Conservation (phyloP, 2,329 filamentous ascomycete species). For the Aspergillus ochraceus region DNA sequence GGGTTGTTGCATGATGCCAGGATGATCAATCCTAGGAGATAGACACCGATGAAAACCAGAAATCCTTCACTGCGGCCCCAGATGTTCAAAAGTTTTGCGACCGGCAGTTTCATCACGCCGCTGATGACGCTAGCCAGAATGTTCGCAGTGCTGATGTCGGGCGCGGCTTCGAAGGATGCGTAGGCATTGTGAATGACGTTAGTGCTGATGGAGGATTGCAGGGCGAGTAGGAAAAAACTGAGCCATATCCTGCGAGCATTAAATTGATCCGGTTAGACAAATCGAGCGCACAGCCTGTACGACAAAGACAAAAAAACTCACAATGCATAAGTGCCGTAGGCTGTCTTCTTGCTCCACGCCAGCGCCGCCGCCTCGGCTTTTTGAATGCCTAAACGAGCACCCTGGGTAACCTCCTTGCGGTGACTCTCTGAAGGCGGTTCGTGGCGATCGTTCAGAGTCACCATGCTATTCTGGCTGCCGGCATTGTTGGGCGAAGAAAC, state of each 20-base stretch:
- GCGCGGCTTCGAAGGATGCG: conserved; percentile 53
- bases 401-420: conserved; percentile 5
- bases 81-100: conserved; percentile 63
- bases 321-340: conserved; percentile 35
- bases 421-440: not conserved
- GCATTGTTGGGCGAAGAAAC: not conserved
- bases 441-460: not conserved
- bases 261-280: not conserved
- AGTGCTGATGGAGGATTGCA: conserved; percentile 44
- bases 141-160: conserved; percentile 51
- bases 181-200: conserved; percentile 53
- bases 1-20: conserved; percentile 63
- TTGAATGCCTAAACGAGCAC: conserved; percentile 11
- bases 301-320: conserved; percentile 12
- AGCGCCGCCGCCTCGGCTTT: conserved; percentile 49
- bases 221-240: conserved; percentile 47
- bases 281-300: not conserved
- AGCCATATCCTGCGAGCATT: conserved; percentile 43
- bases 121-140: conserved; percentile 59
- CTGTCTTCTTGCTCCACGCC: conserved; percentile 46
- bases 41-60: conserved; percentile 49
- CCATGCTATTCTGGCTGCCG: conserved; percentile 2
- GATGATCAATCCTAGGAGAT: conserved; percentile 56
- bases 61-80: conserved; percentile 64
- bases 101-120: conserved; percentile 59